phyloP scores from a whole-genome alignment of 441 rosid genomes.

The Erodium chrysanthum region DNA sequence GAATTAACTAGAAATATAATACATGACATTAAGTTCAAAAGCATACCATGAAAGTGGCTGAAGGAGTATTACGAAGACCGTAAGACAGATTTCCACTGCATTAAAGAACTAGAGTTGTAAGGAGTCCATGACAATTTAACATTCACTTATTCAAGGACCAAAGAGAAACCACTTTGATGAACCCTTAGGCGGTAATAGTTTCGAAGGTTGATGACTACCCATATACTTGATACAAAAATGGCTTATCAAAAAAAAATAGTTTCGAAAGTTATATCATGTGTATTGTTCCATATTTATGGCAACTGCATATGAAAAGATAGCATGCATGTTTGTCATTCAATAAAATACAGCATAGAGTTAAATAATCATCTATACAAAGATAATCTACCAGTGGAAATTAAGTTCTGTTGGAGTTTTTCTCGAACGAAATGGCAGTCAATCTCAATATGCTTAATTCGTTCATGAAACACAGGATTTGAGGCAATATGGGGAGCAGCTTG shows the following conservation, averaged over 20 bases:
- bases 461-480: too few species aligned
- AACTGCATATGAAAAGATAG: neutral
- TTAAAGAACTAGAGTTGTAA: constrained; percentile 20
- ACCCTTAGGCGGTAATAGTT: neutral
- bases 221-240: too few species aligned
- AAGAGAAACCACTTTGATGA: neutral
- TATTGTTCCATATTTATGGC: neutral
- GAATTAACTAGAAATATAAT: constrained; percentile 9
- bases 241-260: too few species aligned
- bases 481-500: too few species aligned
- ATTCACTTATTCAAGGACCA: neutral
- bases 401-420: too few species aligned
- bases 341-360: neutral
- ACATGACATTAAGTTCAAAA: constrained; percentile 5
- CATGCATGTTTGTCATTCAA: neutral
- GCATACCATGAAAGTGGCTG: constrained; percentile 57
- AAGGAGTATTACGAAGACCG: constrained; percentile 81
- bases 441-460: too few species aligned
- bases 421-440: too few species aligned
- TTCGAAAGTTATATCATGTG: neutral
- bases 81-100: constrained; percentile 72
- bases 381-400: too few species aligned
- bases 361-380: neutral
- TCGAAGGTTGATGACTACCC: too few species aligned
- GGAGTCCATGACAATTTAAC: neutral